Base-by-base conservation (phyloP, 2,329 filamentous ascomycete species). In the Diaporthe longicolla region DNA sequence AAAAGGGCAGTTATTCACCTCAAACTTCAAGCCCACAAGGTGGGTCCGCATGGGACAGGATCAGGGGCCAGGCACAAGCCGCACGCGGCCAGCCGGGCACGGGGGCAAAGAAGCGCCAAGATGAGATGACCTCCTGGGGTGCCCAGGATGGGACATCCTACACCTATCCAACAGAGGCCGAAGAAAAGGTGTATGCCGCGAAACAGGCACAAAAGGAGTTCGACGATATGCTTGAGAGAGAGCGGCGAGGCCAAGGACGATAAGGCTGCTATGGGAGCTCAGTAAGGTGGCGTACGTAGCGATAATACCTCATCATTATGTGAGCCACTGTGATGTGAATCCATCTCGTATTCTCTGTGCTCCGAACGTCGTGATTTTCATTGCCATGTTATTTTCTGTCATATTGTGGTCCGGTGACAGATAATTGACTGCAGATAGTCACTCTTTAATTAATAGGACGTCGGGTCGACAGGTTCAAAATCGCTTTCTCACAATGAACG, bases 181-280 rank as follows among this genome's bases (percentile, higher is more conserved):
- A 83, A 71, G 83, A 86, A 29, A 82, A 78, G 73, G 76, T 77
- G 4, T 78, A 80, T 21, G 83, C 82, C 57, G 87, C 84, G 78
- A 82, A 83, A 11, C 83, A 86, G 75, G 87, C 87, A 8, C 87
- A 89, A 73, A 83, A 81, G 73, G 86, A 89, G 40, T 89, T 89
- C 76, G 87, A 89, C 74, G 81, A 75, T 26, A 80, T 89, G 73
- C 72, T 89, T 3, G 87, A 89, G 55, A 80, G 82, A 19, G 87
- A 89, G 50, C 73, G 75, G 13, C 73, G 71, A n/a, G 75, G 72
- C 19, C 45, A 55, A n/a, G 29, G 52, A 5, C 63, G 63, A 24
- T 68, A 21, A 68, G 17, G 29, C n/a, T 54, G n/a, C 63, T 37
- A 4, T 29, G 45, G 19, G 26, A 37, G 21, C 48, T 8, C 1